These are phyloP conservation scores for Sporothrix mexicana DNA, from an alignment of 2,329 filamentous ascomycete genomes.

Conservation along the genomic window DNA sequence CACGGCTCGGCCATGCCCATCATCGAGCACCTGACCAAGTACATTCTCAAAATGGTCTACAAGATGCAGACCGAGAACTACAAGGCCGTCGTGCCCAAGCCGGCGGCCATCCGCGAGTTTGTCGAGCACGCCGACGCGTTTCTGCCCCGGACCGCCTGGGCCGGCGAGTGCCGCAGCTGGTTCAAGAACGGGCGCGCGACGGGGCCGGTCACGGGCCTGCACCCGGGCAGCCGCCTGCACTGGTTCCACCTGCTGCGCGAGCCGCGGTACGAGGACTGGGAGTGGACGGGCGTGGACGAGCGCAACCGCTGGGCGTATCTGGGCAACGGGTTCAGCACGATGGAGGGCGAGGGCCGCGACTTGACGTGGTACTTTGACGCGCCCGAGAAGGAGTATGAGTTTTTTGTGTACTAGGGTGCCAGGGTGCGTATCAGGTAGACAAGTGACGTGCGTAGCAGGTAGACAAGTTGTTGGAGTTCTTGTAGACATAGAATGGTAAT, in stretches of 20 bases:
- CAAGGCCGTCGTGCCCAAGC: constrained; percentile 37
- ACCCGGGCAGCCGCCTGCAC: constrained; percentile 38
- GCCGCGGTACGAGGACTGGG: constrained; percentile 37
- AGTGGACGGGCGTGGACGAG: constrained; percentile 53
- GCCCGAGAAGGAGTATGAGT: constrained; percentile 59
- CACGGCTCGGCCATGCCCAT: constrained; percentile 39
- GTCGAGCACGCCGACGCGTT: constrained; percentile 44
- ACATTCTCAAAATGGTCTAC: constrained; percentile 42
- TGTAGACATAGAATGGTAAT: no score
- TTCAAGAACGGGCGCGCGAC: constrained; percentile 40
- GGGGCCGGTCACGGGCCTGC: constrained; percentile 35
- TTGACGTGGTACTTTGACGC: constrained; percentile 53
- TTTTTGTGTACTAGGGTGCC: constrained; percentile 30
- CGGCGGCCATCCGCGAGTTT: constrained; percentile 38
- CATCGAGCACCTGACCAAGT: constrained; percentile 42
- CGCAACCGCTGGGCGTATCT: constrained; percentile 52
- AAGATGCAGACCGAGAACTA: constrained; percentile 44
- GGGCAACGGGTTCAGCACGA: constrained; percentile 51
- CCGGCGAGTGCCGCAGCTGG: constrained; percentile 42
- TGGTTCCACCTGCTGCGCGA: constrained; percentile 36
- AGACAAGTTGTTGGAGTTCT: no score
- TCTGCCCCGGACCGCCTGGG: constrained; percentile 43
- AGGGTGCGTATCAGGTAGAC: background rate
- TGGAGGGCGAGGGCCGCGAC: constrained; percentile 50
- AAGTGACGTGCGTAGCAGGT: background rate